Conservation (phyloP, 257 asterid species). For the Nicotiana undulata region DNA sequence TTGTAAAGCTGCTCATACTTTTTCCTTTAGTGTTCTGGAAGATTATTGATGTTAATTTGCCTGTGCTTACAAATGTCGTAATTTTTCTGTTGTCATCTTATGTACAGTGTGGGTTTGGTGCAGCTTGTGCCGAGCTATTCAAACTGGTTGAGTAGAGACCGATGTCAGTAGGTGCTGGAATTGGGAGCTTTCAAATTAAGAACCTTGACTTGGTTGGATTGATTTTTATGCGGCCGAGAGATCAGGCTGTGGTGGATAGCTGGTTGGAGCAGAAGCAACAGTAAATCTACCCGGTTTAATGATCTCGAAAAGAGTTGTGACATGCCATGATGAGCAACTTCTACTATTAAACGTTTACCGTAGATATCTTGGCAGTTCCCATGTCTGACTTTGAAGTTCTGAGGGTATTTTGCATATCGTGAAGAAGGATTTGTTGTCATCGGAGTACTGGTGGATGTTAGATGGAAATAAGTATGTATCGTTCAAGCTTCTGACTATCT, state of each 20-base stretch:
- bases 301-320: constrained; percentile 24
- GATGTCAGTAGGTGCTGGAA: constrained; percentile 45
- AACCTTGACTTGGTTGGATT: constrained; percentile 46
- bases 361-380: constrained; percentile 11
- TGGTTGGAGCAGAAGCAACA: constrained; percentile 27
- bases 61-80: not conserved
- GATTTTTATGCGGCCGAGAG: constrained; percentile 21
- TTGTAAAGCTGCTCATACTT: not conserved
- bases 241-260: constrained; percentile 27
- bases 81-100: not conserved
- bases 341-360: not conserved
- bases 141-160: constrained; percentile 49
- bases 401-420: not conserved
- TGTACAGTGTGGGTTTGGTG: not conserved
- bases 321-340: constrained; percentile 34
- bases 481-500: constrained; percentile 9
- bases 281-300: constrained; percentile 27
- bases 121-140: constrained; percentile 77
- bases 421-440: constrained; percentile 9
- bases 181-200: constrained; percentile 32
- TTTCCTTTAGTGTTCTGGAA: not conserved
- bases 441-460: constrained; percentile 6
- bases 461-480: constrained; percentile 18
- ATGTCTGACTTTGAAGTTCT: constrained; percentile 11
- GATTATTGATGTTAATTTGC: not conserved